Percentiles rank a stretch among this genome's conserved stretches.
These are phyloP conservation scores for Celoporthe dispersa DNA, from an alignment of 2,329 filamentous ascomycete species.

Conservation along the genomic window DNA sequence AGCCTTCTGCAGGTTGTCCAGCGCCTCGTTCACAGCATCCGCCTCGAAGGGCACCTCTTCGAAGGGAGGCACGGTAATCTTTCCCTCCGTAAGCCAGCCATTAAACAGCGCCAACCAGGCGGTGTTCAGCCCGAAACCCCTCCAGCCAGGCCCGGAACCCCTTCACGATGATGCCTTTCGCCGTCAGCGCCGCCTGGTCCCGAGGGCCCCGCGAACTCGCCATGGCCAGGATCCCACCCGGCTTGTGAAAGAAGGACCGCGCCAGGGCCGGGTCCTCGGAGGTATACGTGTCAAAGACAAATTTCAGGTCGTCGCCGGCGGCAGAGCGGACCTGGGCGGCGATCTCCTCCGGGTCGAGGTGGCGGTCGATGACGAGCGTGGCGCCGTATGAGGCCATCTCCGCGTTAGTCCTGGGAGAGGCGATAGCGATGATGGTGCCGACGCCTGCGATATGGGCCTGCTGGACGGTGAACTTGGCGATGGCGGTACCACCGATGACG, in stretches of 20 bases:
- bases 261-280: background rate
- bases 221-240: background rate
- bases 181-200: background rate
- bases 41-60: background rate
- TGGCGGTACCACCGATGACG: background rate
- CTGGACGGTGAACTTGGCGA: background rate
- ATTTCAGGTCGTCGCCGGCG: background rate
- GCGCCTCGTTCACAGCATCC: background rate
- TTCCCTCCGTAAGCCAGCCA: conserved; percentile 1
- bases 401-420: background rate
- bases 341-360: background rate
- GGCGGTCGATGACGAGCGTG: background rate
- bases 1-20: background rate
- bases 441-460: conserved; percentile 4
- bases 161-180: conserved; percentile 3
- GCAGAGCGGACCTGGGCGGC: background rate
- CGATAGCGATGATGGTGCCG: conserved; percentile 14
- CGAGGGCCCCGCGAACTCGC: background rate
- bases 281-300: background rate
- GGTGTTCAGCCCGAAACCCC: background rate
- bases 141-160: conserved; percentile 2
- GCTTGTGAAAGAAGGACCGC: conserved; percentile 17
- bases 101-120: background rate
- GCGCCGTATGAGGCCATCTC: background rate
- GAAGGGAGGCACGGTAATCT: background rate